These are phyloP conservation scores for Aspergillus carlsbadensis DNA, from an alignment of 495 filamentous ascomycete genomes.

Conservation along the genomic window DNA sequence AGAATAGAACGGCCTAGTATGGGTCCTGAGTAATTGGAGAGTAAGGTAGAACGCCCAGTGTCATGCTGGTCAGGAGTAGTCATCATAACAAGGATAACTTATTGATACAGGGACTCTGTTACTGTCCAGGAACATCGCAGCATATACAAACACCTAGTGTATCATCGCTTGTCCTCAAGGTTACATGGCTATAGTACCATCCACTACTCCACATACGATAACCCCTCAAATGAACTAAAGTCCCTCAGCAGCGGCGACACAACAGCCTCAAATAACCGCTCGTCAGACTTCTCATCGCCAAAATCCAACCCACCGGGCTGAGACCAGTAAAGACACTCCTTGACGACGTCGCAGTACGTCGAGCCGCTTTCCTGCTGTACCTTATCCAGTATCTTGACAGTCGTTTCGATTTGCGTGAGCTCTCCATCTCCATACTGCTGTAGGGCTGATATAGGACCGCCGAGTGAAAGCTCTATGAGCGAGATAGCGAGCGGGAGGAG, in stretches of 20 bases:
- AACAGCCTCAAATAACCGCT: not conserved
- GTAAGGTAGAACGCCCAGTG: no score
- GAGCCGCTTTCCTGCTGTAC: not conserved
- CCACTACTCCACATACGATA: not conserved
- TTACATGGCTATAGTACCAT: not conserved
- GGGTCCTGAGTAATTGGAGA: no score
- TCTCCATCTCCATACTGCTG: not conserved
- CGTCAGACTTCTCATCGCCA: not conserved
- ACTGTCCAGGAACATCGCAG: no score
- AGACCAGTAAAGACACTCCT: not conserved
- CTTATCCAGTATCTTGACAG: not conserved
- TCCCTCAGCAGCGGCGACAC: not conserved
- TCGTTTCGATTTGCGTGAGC: not conserved
- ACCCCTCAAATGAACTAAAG: not conserved
- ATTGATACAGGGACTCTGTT: no score
- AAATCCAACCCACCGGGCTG: not conserved
- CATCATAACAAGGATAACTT: no score
- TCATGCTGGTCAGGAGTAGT: no score
- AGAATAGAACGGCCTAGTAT: no score
- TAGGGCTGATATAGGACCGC: not conserved
- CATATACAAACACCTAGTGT: no score
- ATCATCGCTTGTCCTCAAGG: no score
- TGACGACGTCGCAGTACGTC: not conserved
- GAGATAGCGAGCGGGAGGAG: not conserved
- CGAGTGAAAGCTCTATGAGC: not conserved